Conservation (phyloP, 768 basidiomycete genomes). For the Russula griseocarnosa region DNA sequence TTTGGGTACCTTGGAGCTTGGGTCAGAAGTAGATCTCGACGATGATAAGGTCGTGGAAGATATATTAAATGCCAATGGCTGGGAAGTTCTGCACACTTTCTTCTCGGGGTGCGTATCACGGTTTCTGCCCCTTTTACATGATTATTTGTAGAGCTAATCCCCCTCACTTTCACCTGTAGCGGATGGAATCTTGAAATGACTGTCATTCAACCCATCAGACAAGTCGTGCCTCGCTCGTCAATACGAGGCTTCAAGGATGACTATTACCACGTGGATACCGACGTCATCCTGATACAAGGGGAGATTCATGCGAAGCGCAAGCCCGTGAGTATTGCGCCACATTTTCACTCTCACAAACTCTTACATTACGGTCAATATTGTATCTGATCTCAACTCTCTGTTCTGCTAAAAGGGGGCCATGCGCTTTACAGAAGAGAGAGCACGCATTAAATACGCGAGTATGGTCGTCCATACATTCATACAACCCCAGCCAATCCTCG, state of each 20-base stretch:
- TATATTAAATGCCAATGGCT: slow-evolving; percentile 39
- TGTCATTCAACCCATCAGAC: slow-evolving; percentile 38
- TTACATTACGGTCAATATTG: not conserved
- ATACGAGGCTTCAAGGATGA: slow-evolving; percentile 44
- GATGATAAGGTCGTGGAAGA: slow-evolving; percentile 34
- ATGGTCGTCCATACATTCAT: slow-evolving; percentile 12
- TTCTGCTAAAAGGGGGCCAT: slow-evolving; percentile 16
- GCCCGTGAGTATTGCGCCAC: slow-evolving; percentile 35
- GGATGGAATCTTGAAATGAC: slow-evolving; percentile 43
- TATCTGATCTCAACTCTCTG: no score
- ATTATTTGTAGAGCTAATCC: not conserved
- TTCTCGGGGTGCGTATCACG: slow-evolving; percentile 37
- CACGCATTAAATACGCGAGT: slow-evolving; percentile 16
- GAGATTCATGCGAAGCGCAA: slow-evolving; percentile 41
- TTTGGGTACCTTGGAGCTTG: not conserved
- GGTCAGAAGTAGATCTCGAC: slow-evolving; percentile 24
- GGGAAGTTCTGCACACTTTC: slow-evolving; percentile 41
- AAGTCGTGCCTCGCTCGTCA: slow-evolving; percentile 37
- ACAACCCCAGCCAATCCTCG: slow-evolving; percentile 25
- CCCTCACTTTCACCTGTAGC: slow-evolving; percentile 12
- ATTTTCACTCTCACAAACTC: not conserved
- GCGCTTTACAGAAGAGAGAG: slow-evolving; percentile 16
- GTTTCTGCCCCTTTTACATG: not conserved
- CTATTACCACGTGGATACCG: slow-evolving; percentile 34
- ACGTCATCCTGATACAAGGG: slow-evolving; percentile 42